Percentiles rank a stretch among this genome's conserved stretches.
Conservation (phyloP, 305 asterid species). For the Plantago coronopus region DNA sequence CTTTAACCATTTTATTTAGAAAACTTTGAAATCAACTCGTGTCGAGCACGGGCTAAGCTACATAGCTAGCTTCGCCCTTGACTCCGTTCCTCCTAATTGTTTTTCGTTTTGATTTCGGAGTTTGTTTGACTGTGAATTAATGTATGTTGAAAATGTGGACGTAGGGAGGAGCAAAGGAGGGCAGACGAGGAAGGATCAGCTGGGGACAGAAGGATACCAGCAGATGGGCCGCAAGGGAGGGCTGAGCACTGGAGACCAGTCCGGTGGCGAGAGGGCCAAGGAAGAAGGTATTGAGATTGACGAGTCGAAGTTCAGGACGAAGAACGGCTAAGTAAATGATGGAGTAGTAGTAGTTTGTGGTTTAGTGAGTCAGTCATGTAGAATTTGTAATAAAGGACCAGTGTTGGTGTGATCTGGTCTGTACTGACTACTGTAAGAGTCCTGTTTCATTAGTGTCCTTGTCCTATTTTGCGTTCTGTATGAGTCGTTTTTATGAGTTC, state of each 20-base stretch:
- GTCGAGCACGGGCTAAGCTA: too few relatives aligned
- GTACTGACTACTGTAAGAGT: too few relatives aligned
- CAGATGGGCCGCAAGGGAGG: constrained; percentile 76
- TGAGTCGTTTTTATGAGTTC: too few relatives aligned
- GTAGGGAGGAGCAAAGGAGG: constrained; percentile 70
- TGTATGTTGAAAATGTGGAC: neutral
- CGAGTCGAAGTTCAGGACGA: constrained; percentile 56
- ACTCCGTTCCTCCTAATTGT: too few relatives aligned
- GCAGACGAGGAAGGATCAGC: constrained; percentile 57
- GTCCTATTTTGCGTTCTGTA: too few relatives aligned
- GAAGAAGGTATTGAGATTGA: constrained; percentile 54
- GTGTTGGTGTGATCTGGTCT: too few relatives aligned
- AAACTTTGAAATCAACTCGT: too few relatives aligned
- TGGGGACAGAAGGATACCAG: constrained; percentile 71
- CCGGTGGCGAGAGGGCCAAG: constrained; percentile 47
- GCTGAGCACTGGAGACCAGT: constrained; percentile 46
- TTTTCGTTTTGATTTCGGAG: too few relatives aligned
- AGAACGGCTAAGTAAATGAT: neutral
- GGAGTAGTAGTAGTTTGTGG: neutral
- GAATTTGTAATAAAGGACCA: too few relatives aligned
- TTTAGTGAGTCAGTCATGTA: constrained; percentile 13
- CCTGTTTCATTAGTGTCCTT: too few relatives aligned
- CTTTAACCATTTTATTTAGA: too few relatives aligned
- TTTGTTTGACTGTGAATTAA: neutral
- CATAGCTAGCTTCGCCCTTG: too few relatives aligned